phyloP scores from a whole-genome alignment of 208 protist species.

The Wallacemonas sp. region DNA sequence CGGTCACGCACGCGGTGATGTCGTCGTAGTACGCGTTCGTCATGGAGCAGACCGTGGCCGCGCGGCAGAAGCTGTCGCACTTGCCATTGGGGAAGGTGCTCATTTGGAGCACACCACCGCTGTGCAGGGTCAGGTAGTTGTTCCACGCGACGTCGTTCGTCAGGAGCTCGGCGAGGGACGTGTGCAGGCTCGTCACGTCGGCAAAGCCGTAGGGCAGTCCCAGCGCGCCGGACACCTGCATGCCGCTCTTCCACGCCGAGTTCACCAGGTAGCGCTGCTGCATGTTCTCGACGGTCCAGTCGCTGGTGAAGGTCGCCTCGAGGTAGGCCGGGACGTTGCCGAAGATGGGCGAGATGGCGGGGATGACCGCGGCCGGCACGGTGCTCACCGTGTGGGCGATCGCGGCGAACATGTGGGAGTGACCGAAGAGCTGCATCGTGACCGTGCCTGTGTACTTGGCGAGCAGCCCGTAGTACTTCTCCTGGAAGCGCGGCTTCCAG shows the following conservation, averaged over 20 bases:
- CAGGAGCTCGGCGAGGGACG: conserved; percentile 21
- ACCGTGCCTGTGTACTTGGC: conserved; percentile 43
- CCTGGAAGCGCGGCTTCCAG: conserved; percentile 67
- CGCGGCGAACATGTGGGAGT: conserved; percentile 68
- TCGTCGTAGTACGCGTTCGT: conserved; percentile 29
- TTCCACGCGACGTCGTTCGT: conserved; percentile 42
- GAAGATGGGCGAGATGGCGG: conserved; percentile 66
- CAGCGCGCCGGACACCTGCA: conserved; percentile 33
- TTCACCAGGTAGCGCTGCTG: conserved; percentile 46
- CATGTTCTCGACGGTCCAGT: conserved; percentile 40
- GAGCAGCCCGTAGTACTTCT: conserved; percentile 53
- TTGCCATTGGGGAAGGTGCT: conserved; percentile 33
- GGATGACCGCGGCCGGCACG: conserved; percentile 49
- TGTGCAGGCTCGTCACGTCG: conserved; percentile 22
- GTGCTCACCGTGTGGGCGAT: conserved; percentile 26
- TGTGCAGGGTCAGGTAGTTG: conserved; percentile 44
- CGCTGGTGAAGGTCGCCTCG: conserved; percentile 40
- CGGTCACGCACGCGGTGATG: conserved; percentile 40
- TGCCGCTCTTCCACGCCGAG: conserved; percentile 34
- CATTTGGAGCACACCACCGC: conserved; percentile 33
- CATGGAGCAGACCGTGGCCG: conserved; percentile 57
- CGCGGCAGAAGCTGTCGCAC: conserved; percentile 59
- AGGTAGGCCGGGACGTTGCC: conserved; percentile 73
- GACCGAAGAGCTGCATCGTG: conserved; percentile 67
- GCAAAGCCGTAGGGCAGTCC: conserved; percentile 28